A percentile compares a stretch with the other conserved stretches of the same genome.
Evolutionary conservation across 108 stramenopile species (phyloP).

Genomic region (Craspedostauros australis): DNA sequence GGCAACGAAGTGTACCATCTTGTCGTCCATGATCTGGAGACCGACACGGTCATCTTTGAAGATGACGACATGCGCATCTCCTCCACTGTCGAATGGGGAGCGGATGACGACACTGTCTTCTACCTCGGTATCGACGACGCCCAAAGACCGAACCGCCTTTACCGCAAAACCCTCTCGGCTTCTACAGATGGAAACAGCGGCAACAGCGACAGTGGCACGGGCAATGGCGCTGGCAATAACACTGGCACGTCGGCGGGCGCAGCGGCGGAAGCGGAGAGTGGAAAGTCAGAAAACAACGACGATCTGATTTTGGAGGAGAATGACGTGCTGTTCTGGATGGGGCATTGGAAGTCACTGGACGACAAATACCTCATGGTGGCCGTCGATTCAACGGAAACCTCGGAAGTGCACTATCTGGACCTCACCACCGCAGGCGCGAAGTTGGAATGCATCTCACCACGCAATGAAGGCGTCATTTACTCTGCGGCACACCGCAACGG

Average conservation of each 20-base stretch:
- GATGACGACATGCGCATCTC: constrained; percentile 52
- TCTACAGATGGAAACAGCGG: background rate
- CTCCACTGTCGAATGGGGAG: constrained; percentile 66
- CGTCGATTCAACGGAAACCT: constrained; percentile 61
- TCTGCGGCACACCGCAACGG: constrained; percentile 57
- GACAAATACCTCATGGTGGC: constrained; percentile 44
- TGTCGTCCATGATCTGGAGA: constrained; percentile 41
- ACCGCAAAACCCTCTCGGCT: constrained; percentile 15
- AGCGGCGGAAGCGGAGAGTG: too few relatives aligned
- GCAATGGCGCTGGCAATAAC: too few relatives aligned
- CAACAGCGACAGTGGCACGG: background rate
- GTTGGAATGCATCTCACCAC: constrained; percentile 56
- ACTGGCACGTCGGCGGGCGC: too few relatives aligned
- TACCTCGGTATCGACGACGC: constrained; percentile 80
- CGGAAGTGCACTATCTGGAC: constrained; percentile 75
- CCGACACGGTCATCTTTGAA: constrained; percentile 26
- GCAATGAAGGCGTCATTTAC: constrained; percentile 56
- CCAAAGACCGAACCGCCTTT: constrained; percentile 59
- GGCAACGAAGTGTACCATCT: constrained; percentile 81
- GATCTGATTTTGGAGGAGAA: constrained; percentile 58
- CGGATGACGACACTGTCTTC: constrained; percentile 64
- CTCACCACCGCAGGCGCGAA: constrained; percentile 18
- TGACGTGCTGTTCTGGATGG: constrained; percentile 49
- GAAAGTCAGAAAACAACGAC: constrained; percentile 38
- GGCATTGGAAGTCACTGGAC: constrained; percentile 47